Evolutionary conservation across 345 rosid species (phyloP).

Genomic region (Populus deltoides): DNA sequence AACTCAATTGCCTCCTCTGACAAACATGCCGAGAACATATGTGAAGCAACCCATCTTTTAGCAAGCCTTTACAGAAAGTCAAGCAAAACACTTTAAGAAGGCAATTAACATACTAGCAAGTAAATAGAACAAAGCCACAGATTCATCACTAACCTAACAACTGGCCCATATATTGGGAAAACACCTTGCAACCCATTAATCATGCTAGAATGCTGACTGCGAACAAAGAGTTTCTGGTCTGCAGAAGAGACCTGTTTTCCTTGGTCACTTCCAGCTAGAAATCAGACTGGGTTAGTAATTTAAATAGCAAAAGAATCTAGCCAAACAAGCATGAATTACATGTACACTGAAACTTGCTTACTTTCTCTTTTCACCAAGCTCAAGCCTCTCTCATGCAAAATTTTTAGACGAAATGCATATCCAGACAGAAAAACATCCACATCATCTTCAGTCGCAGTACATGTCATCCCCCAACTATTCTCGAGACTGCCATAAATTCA

Average conservation of each 20-base stretch:
- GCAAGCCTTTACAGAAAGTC: conserved; percentile 61
- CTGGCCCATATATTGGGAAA: conserved; percentile 62
- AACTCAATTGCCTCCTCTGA: conserved; percentile 84
- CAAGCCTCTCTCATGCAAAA: conserved; percentile 88
- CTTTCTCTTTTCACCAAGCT: conserved; percentile 68
- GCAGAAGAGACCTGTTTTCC: conserved; percentile 50
- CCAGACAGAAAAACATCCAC: conserved; percentile 74
- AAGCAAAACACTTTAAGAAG: conserved; percentile 4
- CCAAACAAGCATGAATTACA: conserved; percentile 4
- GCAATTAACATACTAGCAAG: neutral
- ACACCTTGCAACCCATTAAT: conserved; percentile 75
- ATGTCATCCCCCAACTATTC: conserved; percentile 60
- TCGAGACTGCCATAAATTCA: conserved; percentile 59
- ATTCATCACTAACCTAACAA: conserved; percentile 54
- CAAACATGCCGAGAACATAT: conserved; percentile 87
- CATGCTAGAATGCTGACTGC: conserved; percentile 91
- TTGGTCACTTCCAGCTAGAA: conserved; percentile 52
- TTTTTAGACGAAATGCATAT: conserved; percentile 76
- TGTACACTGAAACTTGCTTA: conserved; percentile 39
- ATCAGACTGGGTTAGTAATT: conserved; percentile 13
- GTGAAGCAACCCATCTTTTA: conserved; percentile 90
- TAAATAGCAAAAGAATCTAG: conserved; percentile 11
- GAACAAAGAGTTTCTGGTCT: conserved; percentile 68
- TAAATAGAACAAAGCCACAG: conserved; percentile 8
- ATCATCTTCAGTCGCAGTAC: conserved; percentile 67